A percentile compares a stretch with the other conserved stretches of the same genome.
Conservation (phyloP, 148 eudicot species). For the Tetragonia tetragonoides region DNA sequence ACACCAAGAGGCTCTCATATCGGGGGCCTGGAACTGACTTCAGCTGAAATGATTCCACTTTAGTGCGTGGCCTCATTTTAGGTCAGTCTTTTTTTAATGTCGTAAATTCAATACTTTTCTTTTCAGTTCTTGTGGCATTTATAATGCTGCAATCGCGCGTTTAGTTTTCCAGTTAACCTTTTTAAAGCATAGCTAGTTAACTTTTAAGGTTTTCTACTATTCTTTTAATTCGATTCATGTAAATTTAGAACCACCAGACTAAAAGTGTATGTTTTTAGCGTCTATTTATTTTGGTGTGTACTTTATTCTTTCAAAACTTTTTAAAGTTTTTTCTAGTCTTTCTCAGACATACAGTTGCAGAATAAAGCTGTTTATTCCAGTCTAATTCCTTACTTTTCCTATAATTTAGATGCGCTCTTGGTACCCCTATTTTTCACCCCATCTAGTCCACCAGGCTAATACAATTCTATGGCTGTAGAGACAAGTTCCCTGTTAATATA, state of each 20-base stretch:
- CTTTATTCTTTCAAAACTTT: background rate
- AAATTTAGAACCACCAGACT: constrained; percentile 16
- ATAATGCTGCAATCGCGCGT: constrained; percentile 45
- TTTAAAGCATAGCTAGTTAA: constrained; percentile 30
- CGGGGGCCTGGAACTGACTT: constrained; percentile 98
- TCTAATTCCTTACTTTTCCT: background rate
- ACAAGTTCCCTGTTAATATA: background rate
- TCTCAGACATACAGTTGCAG: background rate
- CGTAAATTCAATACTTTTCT: constrained; percentile 37
- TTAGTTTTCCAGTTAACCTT: constrained; percentile 41
- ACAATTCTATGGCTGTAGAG: background rate
- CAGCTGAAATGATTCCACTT: constrained; percentile 97
- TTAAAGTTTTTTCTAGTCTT: background rate
- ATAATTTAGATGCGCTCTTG: background rate
- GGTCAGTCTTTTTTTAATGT: constrained; percentile 86
- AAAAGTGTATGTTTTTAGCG: background rate
- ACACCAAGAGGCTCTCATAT: constrained; percentile 93
- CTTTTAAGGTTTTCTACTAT: constrained; percentile 26
- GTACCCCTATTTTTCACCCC: background rate
- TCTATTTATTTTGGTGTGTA: background rate
- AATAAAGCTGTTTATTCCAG: background rate
- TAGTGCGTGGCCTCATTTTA: constrained; percentile 92
- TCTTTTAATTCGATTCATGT: constrained; percentile 14
- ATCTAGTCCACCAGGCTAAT: background rate
- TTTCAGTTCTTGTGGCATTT: constrained; percentile 59